Percentiles rank a stretch among this genome's conserved stretches.
phyloP scores from a whole-genome alignment of 768 basidiomycete genomes.

The Tricholoma sp. region DNA sequence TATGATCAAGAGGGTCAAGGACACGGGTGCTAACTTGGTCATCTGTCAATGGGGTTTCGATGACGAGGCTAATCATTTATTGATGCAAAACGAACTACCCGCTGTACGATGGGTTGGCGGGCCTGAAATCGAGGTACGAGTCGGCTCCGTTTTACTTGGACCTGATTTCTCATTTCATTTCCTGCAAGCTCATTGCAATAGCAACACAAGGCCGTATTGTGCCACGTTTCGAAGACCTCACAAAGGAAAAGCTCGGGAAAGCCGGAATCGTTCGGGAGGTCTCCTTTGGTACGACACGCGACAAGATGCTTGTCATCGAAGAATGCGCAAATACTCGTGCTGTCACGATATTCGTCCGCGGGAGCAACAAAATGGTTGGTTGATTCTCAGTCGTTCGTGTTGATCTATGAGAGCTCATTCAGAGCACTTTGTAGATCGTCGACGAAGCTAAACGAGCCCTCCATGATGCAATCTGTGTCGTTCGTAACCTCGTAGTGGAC shows the following conservation, averaged over 20 bases:
- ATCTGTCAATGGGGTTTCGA: slow-evolving; percentile 99
- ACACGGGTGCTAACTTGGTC: slow-evolving; percentile 95
- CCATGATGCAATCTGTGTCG: slow-evolving; percentile 96
- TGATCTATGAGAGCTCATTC: not conserved
- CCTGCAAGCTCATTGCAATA: slow-evolving; percentile 84
- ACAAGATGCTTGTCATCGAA: slow-evolving; percentile 99
- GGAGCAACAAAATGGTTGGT: slow-evolving; percentile 96
- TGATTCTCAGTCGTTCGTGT: not conserved
- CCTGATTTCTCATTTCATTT: slow-evolving; percentile 1
- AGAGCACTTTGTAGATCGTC: slow-evolving; percentile 64
- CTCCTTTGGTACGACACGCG: slow-evolving; percentile 94
- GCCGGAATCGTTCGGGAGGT: slow-evolving; percentile 94
- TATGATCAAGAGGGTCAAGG: slow-evolving; percentile 96
- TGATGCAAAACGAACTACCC: slow-evolving; percentile 97
- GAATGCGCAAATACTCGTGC: slow-evolving; percentile 96
- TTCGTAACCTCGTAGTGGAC: slow-evolving; percentile 91
- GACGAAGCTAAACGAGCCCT: slow-evolving; percentile 98
- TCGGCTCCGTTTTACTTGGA: not conserved
- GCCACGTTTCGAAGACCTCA: slow-evolving; percentile 95
- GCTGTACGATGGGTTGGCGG: slow-evolving; percentile 99
- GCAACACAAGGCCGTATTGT: slow-evolving; percentile 98
- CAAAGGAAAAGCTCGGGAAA: slow-evolving; percentile 83
- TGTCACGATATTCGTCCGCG: slow-evolving; percentile 95
- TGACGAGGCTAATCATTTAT: slow-evolving; percentile 95
- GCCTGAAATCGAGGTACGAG: slow-evolving; percentile 90